These are phyloP conservation scores for Albifimbria verrucaria DNA, from an alignment of 2,329 filamentous ascomycete genomes.

Conservation along the genomic window DNA sequence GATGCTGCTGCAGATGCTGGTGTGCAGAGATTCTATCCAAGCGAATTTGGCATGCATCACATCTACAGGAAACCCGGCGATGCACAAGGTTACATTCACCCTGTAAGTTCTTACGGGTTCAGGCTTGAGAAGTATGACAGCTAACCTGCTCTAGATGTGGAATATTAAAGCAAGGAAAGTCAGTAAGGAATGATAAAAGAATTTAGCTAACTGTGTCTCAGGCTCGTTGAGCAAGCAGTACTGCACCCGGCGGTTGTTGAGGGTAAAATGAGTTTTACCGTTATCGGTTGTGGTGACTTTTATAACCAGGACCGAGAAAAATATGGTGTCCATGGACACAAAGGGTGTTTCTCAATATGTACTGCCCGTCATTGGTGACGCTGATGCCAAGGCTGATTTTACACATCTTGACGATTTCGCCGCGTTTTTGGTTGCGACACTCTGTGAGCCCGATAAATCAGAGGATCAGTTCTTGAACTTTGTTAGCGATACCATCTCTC, in stretches of 20 bases:
- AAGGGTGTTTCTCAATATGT: not conserved
- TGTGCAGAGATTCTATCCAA: not conserved
- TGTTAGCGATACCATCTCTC: not conserved
- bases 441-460: not conserved
- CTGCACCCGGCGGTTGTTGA: not conserved
- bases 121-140: not conserved
- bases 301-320: slow-evolving; percentile 1
- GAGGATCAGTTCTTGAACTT: slow-evolving; percentile 1
- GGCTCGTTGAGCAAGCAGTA: not conserved
- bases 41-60: not conserved
- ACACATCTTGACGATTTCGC: slow-evolving; percentile 1
- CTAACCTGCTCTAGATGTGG: not conserved
- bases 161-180: not conserved
- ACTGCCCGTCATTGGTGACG: not conserved
- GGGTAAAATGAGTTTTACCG: not conserved
- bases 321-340: slow-evolving; percentile 1
- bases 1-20: not conserved
- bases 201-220: not conserved
- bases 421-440: not conserved
- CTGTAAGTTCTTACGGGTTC: not conserved
- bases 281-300: slow-evolving; percentile 1
- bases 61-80: not conserved
- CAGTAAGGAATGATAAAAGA: not conserved
- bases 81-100: not conserved
- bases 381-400: not conserved